Percentiles rank a stretch among this genome's conserved stretches.
phyloP scores from a whole-genome alignment of 129 eudicot species.

The Tanacetum coccineum region DNA sequence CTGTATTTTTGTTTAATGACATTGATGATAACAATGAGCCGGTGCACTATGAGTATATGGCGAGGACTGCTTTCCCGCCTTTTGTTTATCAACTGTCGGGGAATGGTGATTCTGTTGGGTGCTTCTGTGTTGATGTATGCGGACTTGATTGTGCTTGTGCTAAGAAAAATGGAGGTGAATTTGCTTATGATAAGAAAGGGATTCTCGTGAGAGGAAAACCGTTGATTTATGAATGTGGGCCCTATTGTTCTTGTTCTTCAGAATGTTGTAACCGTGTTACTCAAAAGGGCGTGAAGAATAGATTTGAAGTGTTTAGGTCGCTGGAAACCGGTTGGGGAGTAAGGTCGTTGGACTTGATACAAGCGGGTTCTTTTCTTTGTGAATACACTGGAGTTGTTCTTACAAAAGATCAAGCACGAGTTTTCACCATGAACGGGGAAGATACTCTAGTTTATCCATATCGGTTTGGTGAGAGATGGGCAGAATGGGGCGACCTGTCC shows the following conservation, averaged over 20 bases:
- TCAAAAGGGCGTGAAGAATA: constrained; percentile 58
- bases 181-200: constrained; percentile 56
- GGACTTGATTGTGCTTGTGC: constrained; percentile 45
- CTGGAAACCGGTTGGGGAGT: constrained; percentile 79
- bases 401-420: constrained; percentile 56
- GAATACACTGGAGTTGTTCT: constrained; percentile 75
- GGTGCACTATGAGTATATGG: constrained; percentile 45
- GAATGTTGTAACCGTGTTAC: constrained; percentile 59
- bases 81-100: constrained; percentile 33
- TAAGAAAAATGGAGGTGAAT: constrained; percentile 57
- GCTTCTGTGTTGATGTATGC: constrained; percentile 56
- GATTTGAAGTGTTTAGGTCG: constrained; percentile 65
- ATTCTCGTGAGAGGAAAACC: constrained; percentile 52
- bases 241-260: constrained; percentile 55
- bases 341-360: constrained; percentile 64
- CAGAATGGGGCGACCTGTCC: constrained; percentile 86
- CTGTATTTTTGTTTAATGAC: constrained; percentile 56
- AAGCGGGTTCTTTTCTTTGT: constrained; percentile 73
- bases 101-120: constrained; percentile 28
- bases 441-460: constrained; percentile 65
- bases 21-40: constrained; percentile 60
- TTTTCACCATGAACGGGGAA: constrained; percentile 69
- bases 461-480: constrained; percentile 73
- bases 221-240: constrained; percentile 61
- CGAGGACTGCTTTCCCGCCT: constrained; percentile 48